These are phyloP conservation scores for Rhododendron vialii DNA, from an alignment of 148 eudicot genomes.

Conservation along the genomic window DNA sequence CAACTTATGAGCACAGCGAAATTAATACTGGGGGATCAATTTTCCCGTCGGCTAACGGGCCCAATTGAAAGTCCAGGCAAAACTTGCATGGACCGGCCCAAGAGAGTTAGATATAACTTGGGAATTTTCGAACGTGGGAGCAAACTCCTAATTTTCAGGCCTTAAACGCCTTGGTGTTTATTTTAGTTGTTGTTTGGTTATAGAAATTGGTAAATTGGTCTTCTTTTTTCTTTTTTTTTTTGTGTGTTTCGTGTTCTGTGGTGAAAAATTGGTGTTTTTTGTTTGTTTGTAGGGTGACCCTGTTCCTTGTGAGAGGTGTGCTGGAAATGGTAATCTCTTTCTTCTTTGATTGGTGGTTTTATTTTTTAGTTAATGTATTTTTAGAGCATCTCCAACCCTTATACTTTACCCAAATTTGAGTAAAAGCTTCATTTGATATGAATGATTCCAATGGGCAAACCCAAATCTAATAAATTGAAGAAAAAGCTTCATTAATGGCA, in stretches of 20 bases:
- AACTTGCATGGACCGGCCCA: not conserved
- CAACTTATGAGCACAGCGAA: too few relatives aligned
- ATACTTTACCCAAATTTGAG: not conserved
- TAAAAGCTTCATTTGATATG: not conserved
- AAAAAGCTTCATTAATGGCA: too few relatives aligned
- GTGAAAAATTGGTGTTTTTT: not conserved
- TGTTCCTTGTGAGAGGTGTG: conserved; percentile 81
- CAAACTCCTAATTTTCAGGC: not conserved
- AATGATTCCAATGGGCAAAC: not conserved
- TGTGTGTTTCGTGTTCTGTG: not conserved
- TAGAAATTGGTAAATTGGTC: not conserved
- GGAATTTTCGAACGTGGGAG: not conserved
- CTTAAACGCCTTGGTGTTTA: not conserved
- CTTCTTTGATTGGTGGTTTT: not conserved
- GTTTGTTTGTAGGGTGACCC: conserved; percentile 76
- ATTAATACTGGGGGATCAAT: too few relatives aligned
- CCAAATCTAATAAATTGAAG: not conserved
- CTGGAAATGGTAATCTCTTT: conserved; percentile 65
- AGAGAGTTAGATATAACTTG: too few relatives aligned
- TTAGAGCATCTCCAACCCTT: not conserved
- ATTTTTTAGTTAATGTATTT: not conserved
- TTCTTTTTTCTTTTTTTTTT: not conserved
- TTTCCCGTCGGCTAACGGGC: not conserved
- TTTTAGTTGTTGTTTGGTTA: not conserved
- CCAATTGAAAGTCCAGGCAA: too few relatives aligned